These are phyloP conservation scores for Fraxinus dipetala DNA, from an alignment of 305 asterid genomes.

Conservation along the genomic window DNA sequence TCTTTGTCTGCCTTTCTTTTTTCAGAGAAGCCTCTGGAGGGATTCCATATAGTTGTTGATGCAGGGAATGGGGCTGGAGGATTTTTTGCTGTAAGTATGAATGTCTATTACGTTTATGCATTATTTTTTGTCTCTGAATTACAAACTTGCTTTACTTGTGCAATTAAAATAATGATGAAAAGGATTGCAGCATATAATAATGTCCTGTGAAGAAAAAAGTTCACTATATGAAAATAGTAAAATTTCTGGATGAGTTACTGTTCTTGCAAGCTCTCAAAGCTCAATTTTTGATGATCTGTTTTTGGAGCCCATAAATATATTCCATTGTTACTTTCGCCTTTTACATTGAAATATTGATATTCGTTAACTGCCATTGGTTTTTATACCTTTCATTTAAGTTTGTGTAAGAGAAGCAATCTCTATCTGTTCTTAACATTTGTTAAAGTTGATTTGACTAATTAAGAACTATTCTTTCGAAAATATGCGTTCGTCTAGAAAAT, in stretches of 20 bases:
- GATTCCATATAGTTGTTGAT: constrained; percentile 95
- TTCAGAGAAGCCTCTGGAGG: constrained; percentile 94
- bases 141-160: neutral
- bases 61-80: constrained; percentile 99
- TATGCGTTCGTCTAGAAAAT: constrained; percentile 3
- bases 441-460: constrained; percentile 1
- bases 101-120: constrained; percentile 4
- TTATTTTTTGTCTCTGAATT: constrained; percentile 14
- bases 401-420: neutral
- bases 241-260: neutral
- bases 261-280: constrained; percentile 17
- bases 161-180: neutral
- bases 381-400: constrained; percentile 2
- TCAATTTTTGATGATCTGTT: constrained; percentile 1
- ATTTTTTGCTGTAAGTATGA: constrained; percentile 80
- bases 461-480: neutral
- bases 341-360: neutral
- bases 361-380: neutral
- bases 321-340: neutral
- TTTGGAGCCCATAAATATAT: constrained; percentile 9
- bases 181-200: constrained; percentile 3
- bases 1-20: constrained; percentile 23
- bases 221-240: neutral
- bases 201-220: neutral
- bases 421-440: constrained; percentile 4